phyloP scores from a whole-genome alignment of 78 protist species.

The slime mould (Dictyostelium discoideum) region DNA sequence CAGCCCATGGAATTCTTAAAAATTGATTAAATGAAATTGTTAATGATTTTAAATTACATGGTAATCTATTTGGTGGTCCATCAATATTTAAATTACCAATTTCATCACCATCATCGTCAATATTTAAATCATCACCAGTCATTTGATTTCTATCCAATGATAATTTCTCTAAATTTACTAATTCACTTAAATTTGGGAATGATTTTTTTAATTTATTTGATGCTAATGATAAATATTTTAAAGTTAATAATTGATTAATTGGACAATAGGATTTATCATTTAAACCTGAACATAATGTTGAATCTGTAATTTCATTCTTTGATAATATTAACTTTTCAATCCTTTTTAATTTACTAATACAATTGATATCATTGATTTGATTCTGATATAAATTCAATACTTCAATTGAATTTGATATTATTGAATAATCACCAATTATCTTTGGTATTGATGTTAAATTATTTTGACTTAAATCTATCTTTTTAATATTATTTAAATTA shows the following conservation, averaged over 20 bases:
- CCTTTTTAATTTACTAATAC: neutral
- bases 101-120: neutral
- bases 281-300: neutral
- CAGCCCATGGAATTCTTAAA: neutral
- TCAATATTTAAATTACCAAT: neutral
- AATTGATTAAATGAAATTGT: neutral
- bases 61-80: neutral
- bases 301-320: neutral
- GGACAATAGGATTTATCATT: neutral
- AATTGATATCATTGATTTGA: neutral
- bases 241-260: neutral
- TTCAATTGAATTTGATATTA: neutral
- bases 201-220: neutral
- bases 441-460: neutral
- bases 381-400: conserved; percentile 14
- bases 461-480: neutral
- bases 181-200: neutral
- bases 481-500: neutral
- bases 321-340: conserved; percentile 22
- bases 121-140: neutral
- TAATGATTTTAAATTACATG: conserved; percentile 5
- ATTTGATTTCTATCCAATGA: conserved; percentile 21
- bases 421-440: neutral
- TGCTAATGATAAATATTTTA: neutral
- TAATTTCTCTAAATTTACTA: neutral